Base-by-base conservation (phyloP, 345 rosid genomes). In the Boechera retrofracta region DNA sequence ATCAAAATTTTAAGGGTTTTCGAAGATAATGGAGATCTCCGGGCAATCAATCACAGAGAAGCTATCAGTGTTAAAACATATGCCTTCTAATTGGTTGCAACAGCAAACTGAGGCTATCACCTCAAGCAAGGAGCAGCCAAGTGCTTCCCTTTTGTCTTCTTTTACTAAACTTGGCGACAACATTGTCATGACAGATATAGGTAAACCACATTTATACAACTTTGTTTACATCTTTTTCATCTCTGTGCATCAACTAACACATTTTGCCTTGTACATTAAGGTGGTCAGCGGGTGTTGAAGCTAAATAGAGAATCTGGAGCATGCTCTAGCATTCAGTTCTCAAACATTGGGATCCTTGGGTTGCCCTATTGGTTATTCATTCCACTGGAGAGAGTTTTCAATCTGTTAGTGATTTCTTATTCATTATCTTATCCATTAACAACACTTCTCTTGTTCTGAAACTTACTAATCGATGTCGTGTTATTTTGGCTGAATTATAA, bases 271-370 rank as follows among this genome's bases (percentile, higher is more conserved):
- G n/a, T 55, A 59, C 60, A 49, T 71, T 48, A 58, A 95, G 99
- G 83, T 86, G 87, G 91, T 69, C 96, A 91, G 83, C 87, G 85
- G 70, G 83, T 95, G 74, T 68, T 88, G 84, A 91, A 82, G 83
- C 74, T 89, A 49, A 61, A 79, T 75, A 79, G 80, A 80, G 87
- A 87, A 63, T 84, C 97, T 64, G 85, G 93, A 76, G 82, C 82
- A 57, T 58, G 74, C 81, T 91, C 94, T 74, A 85, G 77, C 71
- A 71, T 89, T 69, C 82, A 81, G 75, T 85, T 92, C 71, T 88
- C 96, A 41, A 92, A 92, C 76, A 85, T 87, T 67, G 88, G 89
- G 74, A 73, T 83, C 65, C 93, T 95, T 77, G 98, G 98, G 74
- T 83, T 95, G 60, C 97, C 99, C 33, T 95, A 91, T 74, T 91